phyloP scores from a whole-genome alignment of 495 filamentous ascomycete genomes.

The Xylaria nigripes region DNA sequence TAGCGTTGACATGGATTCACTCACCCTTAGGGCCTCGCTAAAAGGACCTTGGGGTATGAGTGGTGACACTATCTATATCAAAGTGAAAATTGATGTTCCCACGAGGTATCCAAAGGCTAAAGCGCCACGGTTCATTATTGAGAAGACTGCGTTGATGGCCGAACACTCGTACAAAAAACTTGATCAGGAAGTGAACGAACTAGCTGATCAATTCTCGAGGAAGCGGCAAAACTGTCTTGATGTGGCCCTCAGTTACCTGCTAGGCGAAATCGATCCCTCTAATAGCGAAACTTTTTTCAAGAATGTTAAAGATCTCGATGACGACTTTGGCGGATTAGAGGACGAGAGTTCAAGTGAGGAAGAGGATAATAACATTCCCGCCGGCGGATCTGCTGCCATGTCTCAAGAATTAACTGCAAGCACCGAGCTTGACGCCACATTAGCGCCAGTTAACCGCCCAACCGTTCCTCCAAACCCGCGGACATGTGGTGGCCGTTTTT shows the following conservation, averaged over 20 bases:
- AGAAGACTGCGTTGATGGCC: conserved; percentile 71
- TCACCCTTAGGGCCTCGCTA: conserved; percentile 65
- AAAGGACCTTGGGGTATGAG: conserved; percentile 80
- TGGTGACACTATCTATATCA: conserved; percentile 63
- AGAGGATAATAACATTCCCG: conserved; percentile 57
- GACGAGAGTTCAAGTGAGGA: conserved; percentile 79
- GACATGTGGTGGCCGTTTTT: conserved; percentile 68
- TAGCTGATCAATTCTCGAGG: conserved; percentile 58
- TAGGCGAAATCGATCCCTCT: conserved; percentile 74
- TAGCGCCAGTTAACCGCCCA: conserved; percentile 56
- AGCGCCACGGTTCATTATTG: conserved; percentile 58
- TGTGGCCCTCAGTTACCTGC: conserved; percentile 69
- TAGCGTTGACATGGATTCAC: conserved; percentile 68
- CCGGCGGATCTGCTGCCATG: conserved; percentile 42
- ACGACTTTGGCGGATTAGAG: conserved; percentile 48
- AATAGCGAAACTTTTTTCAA: conserved; percentile 63
- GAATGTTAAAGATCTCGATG: conserved; percentile 54
- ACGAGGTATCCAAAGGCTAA: conserved; percentile 62
- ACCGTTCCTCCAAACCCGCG: conserved; percentile 69
- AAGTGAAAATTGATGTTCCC: conserved; percentile 74
- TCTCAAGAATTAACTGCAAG: conserved; percentile 47
- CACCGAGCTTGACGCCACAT: conserved; percentile 42
- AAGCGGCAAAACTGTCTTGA: conserved; percentile 73
- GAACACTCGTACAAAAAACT: conserved; percentile 58
- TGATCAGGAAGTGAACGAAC: conserved; percentile 57